Evolutionary conservation across 768 basidiomycete species (phyloP).

Genomic region (Tephrocybe sp.): DNA sequence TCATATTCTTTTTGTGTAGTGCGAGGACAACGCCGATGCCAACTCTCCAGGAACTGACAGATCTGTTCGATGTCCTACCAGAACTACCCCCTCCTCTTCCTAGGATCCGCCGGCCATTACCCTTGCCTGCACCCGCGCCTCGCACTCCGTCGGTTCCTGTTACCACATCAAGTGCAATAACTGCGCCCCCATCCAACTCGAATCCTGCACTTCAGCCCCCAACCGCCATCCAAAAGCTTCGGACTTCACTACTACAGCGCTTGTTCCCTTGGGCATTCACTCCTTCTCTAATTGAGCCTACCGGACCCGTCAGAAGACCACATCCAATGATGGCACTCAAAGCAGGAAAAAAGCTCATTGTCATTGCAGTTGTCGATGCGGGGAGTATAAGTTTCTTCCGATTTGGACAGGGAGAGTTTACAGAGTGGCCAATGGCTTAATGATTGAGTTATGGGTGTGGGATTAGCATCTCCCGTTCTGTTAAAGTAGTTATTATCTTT

Average conservation of each 20-base stretch:
- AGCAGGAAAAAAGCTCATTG: conserved; percentile 77
- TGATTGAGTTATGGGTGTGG: too few relatives aligned
- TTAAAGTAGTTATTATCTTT: too few relatives aligned
- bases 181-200: not conserved
- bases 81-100: conserved; percentile 65
- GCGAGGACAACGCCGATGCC: conserved; percentile 84
- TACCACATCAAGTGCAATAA: not conserved
- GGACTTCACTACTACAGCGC: conserved; percentile 24
- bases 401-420: conserved; percentile 84
- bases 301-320: conserved; percentile 35
- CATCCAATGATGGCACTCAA: conserved; percentile 85
- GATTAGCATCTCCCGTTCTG: too few relatives aligned
- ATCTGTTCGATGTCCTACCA: conserved; percentile 71
- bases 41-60: conserved; percentile 71
- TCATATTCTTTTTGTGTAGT: conserved; percentile 37
- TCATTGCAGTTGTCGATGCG: conserved; percentile 87
- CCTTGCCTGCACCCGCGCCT: not conserved
- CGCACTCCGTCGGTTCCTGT: conserved; percentile 2
- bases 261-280: conserved; percentile 28
- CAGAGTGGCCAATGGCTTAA: conserved; percentile 74
- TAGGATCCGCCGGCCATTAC: conserved; percentile 33
- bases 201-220: not conserved
- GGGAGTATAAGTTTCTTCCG: conserved; percentile 88
- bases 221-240: not conserved
- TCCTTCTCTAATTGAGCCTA: conserved; percentile 9